Percentiles rank a stretch among this genome's conserved stretches.
phyloP scores from a whole-genome alignment of 306 rosid genomes.

The Glycine soja region DNA sequence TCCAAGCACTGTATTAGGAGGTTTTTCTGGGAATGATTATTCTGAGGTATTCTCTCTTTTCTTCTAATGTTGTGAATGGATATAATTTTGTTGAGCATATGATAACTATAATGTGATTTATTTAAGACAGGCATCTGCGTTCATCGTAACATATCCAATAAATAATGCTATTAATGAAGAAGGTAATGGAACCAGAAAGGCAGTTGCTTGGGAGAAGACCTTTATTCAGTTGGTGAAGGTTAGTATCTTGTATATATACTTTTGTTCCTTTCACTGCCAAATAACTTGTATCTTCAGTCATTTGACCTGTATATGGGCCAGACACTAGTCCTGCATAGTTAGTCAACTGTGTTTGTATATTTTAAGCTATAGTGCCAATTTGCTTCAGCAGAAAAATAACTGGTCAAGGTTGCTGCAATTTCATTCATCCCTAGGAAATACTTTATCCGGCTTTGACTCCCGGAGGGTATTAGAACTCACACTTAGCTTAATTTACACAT shows the following conservation, averaged over 20 bases:
- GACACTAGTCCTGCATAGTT: conserved; percentile 29
- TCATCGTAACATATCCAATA: conserved; percentile 87
- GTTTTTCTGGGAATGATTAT: conserved; percentile 80
- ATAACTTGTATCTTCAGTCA: conserved; percentile 2
- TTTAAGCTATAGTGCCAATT: conserved; percentile 13
- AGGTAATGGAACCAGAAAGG: conserved; percentile 73
- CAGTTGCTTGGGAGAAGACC: conserved; percentile 96
- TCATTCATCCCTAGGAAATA: conserved; percentile 33
- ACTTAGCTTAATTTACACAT: conserved; percentile 6
- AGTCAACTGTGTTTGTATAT: conserved; percentile 17
- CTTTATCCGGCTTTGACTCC: conserved; percentile 27
- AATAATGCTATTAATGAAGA: conserved; percentile 78
- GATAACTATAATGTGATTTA: conserved; percentile 51
- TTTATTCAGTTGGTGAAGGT: conserved; percentile 93
- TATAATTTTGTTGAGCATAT: conserved; percentile 39
- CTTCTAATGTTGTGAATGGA: conserved; percentile 36
- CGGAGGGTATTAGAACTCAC: conserved; percentile 11
- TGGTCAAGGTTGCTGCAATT: conserved; percentile 29
- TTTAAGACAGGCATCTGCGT: conserved; percentile 86
- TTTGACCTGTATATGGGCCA: conserved; percentile 29
- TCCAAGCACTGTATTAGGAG: conserved; percentile 98
- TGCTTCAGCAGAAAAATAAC: conserved; percentile 33
- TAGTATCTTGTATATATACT: conserved; percentile 43
- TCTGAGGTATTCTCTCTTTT: conserved; percentile 72
- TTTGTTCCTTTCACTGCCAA: conserved; percentile 15